Evolutionary conservation across 331 rosid genomes (phyloP), one percentile per base, ranked within the genome.

Genomic region (Phaseolus coccineus): DNA sequence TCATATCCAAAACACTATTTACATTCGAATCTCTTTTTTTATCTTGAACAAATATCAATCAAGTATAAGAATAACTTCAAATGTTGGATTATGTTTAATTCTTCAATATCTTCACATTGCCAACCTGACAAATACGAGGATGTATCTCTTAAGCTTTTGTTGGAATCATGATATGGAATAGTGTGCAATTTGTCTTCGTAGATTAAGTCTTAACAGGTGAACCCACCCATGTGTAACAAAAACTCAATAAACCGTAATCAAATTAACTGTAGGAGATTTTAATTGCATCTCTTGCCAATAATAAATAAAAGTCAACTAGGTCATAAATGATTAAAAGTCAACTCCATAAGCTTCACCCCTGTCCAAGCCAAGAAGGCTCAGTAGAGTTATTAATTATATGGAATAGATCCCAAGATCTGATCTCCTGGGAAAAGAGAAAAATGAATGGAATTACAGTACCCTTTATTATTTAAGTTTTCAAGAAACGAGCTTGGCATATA

Each of bases 361-460:
- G 42, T 56, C 22, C 0, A 58, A 33, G 56, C 59, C 75, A 73
- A 67, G 57, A 19, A 52, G 9, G 11, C 24, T 28, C 30, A 40
- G 8, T 15, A 9, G 57, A 61, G 53, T 61, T 44, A 6, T 5
- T 5, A 80, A 71, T 59, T 59, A 72, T 22, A 28, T 25, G 69
- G 30, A 39, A 53, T 65, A 30, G 80, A 80, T 80, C 79, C 69
- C 84, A 40, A 73, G 48, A 73, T 53, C 80, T 55, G 70, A 73
- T 65, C 57, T 37, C 50, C 4, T 37, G 1, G 24, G 50, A 57
- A 72, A 55, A 35, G 8, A 47, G 47, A 62, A 62, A 40, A 58
- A 73, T n/a, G 42, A 30, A 44, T 35, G 30, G 61, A 63, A 62
- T 52, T 63, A 39, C 50, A 42, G 3, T 9, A 42, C 47, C 53